Evolutionary conservation across 192 early-diverging fungal genomes (phyloP).

Genomic region (Thamnidium elegans): DNA sequence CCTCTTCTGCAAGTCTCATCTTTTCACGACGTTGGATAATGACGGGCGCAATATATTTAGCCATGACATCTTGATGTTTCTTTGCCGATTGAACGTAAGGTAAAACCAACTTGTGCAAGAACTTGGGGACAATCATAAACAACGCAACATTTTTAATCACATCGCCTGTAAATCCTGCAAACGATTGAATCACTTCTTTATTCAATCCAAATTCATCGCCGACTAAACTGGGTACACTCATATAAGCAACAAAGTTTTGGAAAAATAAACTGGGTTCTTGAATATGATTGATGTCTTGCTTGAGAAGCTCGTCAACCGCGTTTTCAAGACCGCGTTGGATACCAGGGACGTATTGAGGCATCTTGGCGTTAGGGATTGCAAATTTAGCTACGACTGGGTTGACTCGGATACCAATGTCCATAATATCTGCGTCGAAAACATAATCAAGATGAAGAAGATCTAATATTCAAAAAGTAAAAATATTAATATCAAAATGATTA

Average conservation of each 20-base stretch:
- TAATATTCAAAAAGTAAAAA: background rate
- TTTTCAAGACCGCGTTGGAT: slow-evolving; percentile 14
- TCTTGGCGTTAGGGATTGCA: slow-evolving; percentile 6
- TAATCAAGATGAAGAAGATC: slow-evolving; percentile 27
- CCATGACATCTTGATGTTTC: slow-evolving; percentile 18
- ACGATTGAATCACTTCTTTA: slow-evolving; percentile 20
- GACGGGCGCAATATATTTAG: background rate
- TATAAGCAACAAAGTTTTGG: slow-evolving; percentile 26
- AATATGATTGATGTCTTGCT: background rate
- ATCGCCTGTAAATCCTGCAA: slow-evolving; percentile 29
- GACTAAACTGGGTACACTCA: slow-evolving; percentile 26
- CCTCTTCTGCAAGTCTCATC: background rate
- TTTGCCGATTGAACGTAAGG: slow-evolving; percentile 18
- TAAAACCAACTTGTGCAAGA: slow-evolving; percentile 9
- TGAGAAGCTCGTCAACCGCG: background rate
- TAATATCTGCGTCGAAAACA: slow-evolving; percentile 6
- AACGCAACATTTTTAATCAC: slow-evolving; percentile 19
- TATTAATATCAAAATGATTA: background rate
- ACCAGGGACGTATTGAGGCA: slow-evolving; percentile 7
- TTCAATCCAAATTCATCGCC: slow-evolving; percentile 23
- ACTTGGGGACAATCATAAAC: slow-evolving; percentile 16
- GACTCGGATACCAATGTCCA: slow-evolving; percentile 23
- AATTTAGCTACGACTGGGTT: slow-evolving; percentile 20
- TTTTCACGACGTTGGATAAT: slow-evolving; percentile 6
- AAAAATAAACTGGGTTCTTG: background rate